Evolutionary conservation across 805 yeast species (phyloP), one percentile per base, ranked within the genome.

Genomic region (Zygosaccharomyces siamensis): DNA sequence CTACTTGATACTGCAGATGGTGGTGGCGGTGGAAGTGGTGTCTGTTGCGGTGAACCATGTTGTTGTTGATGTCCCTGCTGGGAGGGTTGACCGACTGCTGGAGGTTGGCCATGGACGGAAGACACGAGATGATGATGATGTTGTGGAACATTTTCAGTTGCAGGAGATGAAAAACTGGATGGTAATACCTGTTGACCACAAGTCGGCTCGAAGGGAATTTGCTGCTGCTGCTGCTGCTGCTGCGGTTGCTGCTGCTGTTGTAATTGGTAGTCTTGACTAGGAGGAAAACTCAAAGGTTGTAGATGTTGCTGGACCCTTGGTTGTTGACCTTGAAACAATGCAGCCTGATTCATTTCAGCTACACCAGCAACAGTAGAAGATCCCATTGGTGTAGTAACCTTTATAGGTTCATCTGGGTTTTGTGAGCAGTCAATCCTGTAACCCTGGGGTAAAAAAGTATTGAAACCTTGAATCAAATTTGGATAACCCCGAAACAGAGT

Each of bases 401-500:
- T 79, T 53, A 93, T 89, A 18, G 97, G 95, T 63, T 92, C 97
- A 35, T 85, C 73, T 6, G 97, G 93, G 64, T 89, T 93, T 47
- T 76, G 64, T 0, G 97, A 86, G 69, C 98, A 93, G 66, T 88
- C 96, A 56, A 93, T 90, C 55, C 86, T 75, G 70, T 89, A 93
- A 2, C 99, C 99, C 20, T 95, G 96, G 1, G 99, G 99, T 57
- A 93, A 75, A 65, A 93, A 93, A 1, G 99, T 92, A 71, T 93
- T 93, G 70, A 93, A 95, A 0, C 99, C 99, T 69, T 93, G 98
- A 54, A 93, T 92, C 61, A 93, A 75, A 53, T 84, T 81, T 1
- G 96, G 96, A 67, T 89, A 96, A 11, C 97, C 98, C 54, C 90
- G 80, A 67, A 93, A 93, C 48, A 93, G 72, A 1, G 86, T 78